phyloP scores from a whole-genome alignment of 495 filamentous ascomycete species.

The Tuber brumale region DNA sequence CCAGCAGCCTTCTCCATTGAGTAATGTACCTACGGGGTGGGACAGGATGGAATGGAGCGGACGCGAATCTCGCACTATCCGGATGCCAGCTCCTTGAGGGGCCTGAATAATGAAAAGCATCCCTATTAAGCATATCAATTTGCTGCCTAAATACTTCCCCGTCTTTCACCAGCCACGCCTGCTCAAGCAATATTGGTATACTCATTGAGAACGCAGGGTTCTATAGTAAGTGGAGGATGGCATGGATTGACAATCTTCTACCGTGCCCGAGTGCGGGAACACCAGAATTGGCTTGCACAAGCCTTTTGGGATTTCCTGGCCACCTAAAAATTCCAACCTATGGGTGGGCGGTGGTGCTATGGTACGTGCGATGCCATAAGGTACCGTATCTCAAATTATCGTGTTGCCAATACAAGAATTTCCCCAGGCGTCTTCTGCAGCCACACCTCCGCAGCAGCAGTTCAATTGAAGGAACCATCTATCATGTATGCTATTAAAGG shows the following conservation, averaged over 20 bases:
- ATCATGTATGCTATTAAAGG: background rate
- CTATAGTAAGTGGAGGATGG: background rate
- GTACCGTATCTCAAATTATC: background rate
- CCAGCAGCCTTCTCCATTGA: background rate
- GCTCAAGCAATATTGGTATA: background rate
- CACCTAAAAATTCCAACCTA: background rate
- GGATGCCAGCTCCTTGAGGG: background rate
- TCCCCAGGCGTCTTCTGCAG: background rate
- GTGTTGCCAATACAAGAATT: background rate
- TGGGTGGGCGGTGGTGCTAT: background rate
- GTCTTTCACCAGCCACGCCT: background rate
- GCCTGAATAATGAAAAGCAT: background rate
- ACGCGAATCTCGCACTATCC: background rate
- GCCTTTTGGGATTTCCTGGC: background rate
- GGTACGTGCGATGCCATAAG: background rate
- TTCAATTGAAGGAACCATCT: background rate
- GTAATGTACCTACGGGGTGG: background rate
- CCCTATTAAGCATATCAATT: background rate
- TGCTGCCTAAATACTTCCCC: background rate
- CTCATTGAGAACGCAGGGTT: background rate
- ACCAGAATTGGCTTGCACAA: background rate
- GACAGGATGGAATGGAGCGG: background rate
- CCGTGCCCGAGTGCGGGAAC: background rate
- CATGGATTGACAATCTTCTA: background rate
- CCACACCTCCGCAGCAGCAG: background rate